Conservation (phyloP, 148 eudicot species). For the Camellia japonica region DNA sequence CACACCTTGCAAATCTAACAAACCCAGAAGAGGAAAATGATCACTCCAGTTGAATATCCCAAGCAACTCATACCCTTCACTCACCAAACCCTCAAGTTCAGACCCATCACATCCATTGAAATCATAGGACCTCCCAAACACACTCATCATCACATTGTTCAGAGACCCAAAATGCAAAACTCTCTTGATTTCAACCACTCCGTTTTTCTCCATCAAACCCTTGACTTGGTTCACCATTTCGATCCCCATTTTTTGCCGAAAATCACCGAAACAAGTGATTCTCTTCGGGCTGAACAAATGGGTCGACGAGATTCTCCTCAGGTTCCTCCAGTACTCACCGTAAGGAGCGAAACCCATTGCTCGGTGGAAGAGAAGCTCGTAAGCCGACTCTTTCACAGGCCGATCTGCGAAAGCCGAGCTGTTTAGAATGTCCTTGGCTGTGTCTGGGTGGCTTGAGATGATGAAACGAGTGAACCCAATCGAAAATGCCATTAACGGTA, state of each 20-base stretch:
- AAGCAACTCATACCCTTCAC: conserved; percentile 79
- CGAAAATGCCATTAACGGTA: conserved; percentile 65
- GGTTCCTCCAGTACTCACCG: conserved; percentile 84
- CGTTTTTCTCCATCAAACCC: conserved; percentile 31
- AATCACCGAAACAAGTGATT: conserved; percentile 32
- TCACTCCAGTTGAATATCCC: conserved; percentile 88
- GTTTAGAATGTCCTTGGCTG: conserved; percentile 63
- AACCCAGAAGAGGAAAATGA: conserved; percentile 72
- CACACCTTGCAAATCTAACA: conserved; percentile 82
- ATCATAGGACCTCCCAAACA: conserved; percentile 60
- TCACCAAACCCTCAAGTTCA: conserved; percentile 57
- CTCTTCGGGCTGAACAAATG: conserved; percentile 65
- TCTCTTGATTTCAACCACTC: conserved; percentile 44
- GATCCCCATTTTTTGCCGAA: conserved; percentile 42
- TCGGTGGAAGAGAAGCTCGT: conserved; percentile 68
- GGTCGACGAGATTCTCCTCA: conserved; percentile 66
- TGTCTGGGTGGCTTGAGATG: conserved; percentile 63
- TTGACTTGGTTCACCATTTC: conserved; percentile 39
- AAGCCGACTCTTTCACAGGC: conserved; percentile 85
- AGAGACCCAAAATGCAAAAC: conserved; percentile 69
- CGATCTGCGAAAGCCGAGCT: conserved; percentile 78
- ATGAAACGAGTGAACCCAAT: conserved; percentile 72
- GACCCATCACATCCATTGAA: conserved; percentile 42
- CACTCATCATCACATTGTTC: conserved; percentile 89
- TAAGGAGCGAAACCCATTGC: conserved; percentile 97